Base-by-base conservation (phyloP, 1,284 basidiomycete genomes). In the Cutaneotrichosporon sp. region DNA sequence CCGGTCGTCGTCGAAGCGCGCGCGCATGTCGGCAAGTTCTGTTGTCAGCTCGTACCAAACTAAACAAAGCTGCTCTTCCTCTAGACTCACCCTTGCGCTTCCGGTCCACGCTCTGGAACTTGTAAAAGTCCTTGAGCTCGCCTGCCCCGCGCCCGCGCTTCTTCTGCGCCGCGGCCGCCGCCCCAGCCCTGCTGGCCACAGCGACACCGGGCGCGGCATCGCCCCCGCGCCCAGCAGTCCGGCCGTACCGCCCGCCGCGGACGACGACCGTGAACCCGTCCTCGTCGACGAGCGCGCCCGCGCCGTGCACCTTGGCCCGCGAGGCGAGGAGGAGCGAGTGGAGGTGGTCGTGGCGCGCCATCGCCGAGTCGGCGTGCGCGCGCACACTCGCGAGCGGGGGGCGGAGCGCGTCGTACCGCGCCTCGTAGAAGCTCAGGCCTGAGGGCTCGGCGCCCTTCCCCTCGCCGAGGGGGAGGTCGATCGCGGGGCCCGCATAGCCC, bases 201-300 rank as follows among this genome's bases (percentile, higher is more conserved):
- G 89, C 90, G 29, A 93, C 89, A 14, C 60, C 66, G 2, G 54
- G 56, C 3, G 91, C 88, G 1, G 89, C 89, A n/a, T 90, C 90
- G 34, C 90, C 90, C 3, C 90, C 80, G 10, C 90, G 90, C 31
- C 91, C 91, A 4, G 91, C 80, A 0, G 91, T 91, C 71, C 91
- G 84, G 3, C 92, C 92, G 72, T 92, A 93, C 27, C 89, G 88
- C 9, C 92, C 92, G 10, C 91, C 90, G 31, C 92, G 84, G 25
- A 89, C 90, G 31, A 95, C 92, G 11, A 95, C 84, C 13, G 91
- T 94, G 76, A 95, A 95, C 1, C 92, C 92, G 67, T 95, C 92
- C 66, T 91, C 91, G 76, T 95, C 92, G 52, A 94, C 89, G 60
- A 94, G 84, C 13, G 90, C 74, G 68, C 77, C 79, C 10, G 86